Evolutionary conservation across 768 basidiomycete genomes (phyloP), one percentile per base, ranked within the genome.

Genomic region (Panus rudis): DNA sequence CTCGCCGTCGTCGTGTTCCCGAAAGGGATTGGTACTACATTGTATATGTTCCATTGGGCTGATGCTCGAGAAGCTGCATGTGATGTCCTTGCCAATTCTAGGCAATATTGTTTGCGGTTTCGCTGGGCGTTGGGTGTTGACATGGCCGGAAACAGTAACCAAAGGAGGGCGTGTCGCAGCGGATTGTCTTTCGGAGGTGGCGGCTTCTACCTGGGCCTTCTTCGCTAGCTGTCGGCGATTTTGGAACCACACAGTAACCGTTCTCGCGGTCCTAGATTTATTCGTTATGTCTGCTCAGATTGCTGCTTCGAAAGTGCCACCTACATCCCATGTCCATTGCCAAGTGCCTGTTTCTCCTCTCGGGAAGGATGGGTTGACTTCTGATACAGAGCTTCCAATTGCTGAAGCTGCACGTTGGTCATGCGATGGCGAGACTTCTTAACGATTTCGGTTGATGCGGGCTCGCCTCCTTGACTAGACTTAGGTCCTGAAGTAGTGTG

Each of bases 351-450:
- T 45, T 59, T 59, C 31, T 51, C 43, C 31, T 48, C 43, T 7
- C 58, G 41, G 20, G 41, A 53, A 2, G 58, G 58, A 30, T 59
- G 55, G 24, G 55, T 57, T 30, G 49, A 42, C 39, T 44, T 42
- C 30, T 47, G 46, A 43, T 54, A 57, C 23, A 59, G 44, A 38
- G 43, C 48, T 43, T 59, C 58, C n/a, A 59, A 51, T 23, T 45
- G 43, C 43, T 49, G 47, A 8, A 57, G 52, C 47, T 59, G 58
- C 17, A 26, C 10, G 19, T 56, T 55, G 4, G 70, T 61, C 57
- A 72, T 52, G 38, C 67, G 68, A 43, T 65, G 64, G 24, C 69
- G 63, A 6, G 56, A 45, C n/a, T 60, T 65, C 51, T 57, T 53
- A n/a, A 48, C 51, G 23, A 11, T 30, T 16, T 28, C 28, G 25